phyloP scores from a whole-genome alignment of 768 basidiomycete genomes.

The Xerocomus spinulosus region DNA sequence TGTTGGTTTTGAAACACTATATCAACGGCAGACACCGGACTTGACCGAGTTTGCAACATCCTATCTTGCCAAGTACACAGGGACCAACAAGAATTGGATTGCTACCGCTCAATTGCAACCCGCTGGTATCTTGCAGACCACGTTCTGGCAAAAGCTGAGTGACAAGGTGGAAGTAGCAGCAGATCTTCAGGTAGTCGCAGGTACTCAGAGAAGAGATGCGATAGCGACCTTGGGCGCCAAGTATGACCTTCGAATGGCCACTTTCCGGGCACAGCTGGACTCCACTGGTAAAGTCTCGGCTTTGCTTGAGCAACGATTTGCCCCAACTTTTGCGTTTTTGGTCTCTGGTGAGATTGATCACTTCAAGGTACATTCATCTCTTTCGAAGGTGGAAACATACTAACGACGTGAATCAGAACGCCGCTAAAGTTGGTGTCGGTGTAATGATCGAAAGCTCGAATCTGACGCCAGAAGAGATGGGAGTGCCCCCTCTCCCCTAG shows the following conservation, averaged over 20 bases:
- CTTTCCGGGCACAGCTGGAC: constrained; percentile 93
- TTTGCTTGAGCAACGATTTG: constrained; percentile 91
- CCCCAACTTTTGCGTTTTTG: constrained; percentile 91
- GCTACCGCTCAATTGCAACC: constrained; percentile 89
- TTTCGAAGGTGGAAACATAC: not conserved
- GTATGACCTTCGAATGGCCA: constrained; percentile 91
- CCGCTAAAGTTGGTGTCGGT: constrained; percentile 92
- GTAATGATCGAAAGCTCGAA: constrained; percentile 93
- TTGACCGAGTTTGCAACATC: constrained; percentile 67
- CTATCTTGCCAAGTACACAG: constrained; percentile 77
- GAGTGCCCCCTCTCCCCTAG: constrained; percentile 51
- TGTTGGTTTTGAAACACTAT: constrained; percentile 78
- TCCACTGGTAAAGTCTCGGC: constrained; percentile 94
- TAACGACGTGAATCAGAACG: constrained; percentile 50
- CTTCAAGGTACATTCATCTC: constrained; percentile 67
- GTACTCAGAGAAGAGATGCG: constrained; percentile 80
- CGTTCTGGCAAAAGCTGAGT: constrained; percentile 94
- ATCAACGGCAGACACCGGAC: constrained; percentile 73
- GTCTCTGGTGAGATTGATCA: constrained; percentile 98
- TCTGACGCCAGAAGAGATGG: constrained; percentile 82
- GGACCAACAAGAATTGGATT: constrained; percentile 76
- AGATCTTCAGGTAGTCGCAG: constrained; percentile 79
- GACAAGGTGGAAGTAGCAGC: constrained; percentile 98
- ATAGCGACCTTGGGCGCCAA: constrained; percentile 92
- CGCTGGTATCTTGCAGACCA: constrained; percentile 78